Evolutionary conservation across 306 rosid species (phyloP), one percentile per base, ranked within the genome.

Genomic region (Quercus wislizeni): DNA sequence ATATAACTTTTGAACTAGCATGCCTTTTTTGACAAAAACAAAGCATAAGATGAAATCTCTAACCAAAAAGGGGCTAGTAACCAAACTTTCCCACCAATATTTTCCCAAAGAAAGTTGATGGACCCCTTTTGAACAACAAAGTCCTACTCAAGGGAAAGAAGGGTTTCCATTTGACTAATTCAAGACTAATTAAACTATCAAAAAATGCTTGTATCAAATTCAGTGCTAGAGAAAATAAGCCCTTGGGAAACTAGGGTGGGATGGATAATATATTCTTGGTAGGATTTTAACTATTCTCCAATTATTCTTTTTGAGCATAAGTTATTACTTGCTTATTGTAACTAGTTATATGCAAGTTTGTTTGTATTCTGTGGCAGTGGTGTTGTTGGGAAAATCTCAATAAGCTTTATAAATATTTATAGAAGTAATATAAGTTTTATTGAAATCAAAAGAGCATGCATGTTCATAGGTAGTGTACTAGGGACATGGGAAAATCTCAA

Each of bases 151-250:
- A 76, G 69, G 73, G 79, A 89, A 91, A 79, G 64, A 52, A 68
- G 72, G 86, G 84, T 80, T 85, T 82, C 86, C 23, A 74, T 84
- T 80, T 89, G 90, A 91, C 93, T 78, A 79, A 79, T 79, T 85
- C 83, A 78, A 83, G 83, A 87, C 90, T 84, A 80, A 30, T 52
- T 19, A 67, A 17, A 51, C 54, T 49, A 49, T 49, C 15, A 13
- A 13, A 2, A 49, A 49, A 12, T 13, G 54, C 15, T 49, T 49
- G 54, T 49, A 49, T 49, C 54, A 49, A 38, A 38, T 38, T 38
- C 23, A 21, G 23, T 21, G 23, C 23, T 21, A 21, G 23, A 21
- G 23, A 21, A 21, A 21, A 21, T 21, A 21, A 21, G 23, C 23
- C 23, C 23, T 21, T 21, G 23, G 23, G 23, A 21, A 21, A 21